Percentiles rank a stretch among this genome's conserved stretches.
Evolutionary conservation across 176 grass and related monocot genomes (phyloP).

Genomic region (Oropetium thomaeum): DNA sequence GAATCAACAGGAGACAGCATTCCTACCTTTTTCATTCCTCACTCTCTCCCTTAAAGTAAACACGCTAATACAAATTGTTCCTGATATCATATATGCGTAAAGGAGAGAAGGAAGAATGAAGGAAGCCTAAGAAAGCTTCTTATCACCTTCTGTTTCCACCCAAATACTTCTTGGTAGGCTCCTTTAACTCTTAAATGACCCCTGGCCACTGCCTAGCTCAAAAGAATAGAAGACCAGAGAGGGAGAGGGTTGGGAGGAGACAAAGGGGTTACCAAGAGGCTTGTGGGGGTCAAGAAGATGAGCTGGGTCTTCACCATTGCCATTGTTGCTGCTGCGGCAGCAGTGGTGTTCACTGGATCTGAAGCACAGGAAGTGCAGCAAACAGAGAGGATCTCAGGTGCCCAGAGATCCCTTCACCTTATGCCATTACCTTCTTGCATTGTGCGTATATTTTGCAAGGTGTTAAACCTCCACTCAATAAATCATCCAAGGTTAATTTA

Average conservation of each 20-base stretch:
- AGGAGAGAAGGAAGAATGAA: slow-evolving; percentile 25
- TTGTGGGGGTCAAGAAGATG: slow-evolving; percentile 1
- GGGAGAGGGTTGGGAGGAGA: not conserved
- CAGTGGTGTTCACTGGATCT: slow-evolving; percentile 6
- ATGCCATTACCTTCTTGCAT: not conserved
- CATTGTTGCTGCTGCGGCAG: slow-evolving; percentile 5
- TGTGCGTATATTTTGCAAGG: not conserved
- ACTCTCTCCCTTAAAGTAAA: not conserved
- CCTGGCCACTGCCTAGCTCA: not conserved
- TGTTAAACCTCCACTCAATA: not conserved
- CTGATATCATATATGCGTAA: not conserved
- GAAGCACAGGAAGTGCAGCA: not conserved
- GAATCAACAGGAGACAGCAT: not conserved
- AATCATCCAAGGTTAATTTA: not conserved
- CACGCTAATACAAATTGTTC: not conserved
- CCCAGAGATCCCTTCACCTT: not conserved
- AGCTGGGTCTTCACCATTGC: not conserved
- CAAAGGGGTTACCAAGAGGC: not conserved
- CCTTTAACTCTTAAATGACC: not conserved
- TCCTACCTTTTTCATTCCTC: slow-evolving; percentile 11
- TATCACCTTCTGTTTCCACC: slow-evolving; percentile 14
- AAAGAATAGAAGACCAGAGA: not conserved
- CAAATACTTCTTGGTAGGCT: slow-evolving; percentile 25
- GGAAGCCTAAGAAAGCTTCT: slow-evolving; percentile 27
- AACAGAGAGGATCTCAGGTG: slow-evolving; percentile 20